Conservation (phyloP, 805 yeast species). For the Zygosaccharomyces gambellarensis region DNA sequence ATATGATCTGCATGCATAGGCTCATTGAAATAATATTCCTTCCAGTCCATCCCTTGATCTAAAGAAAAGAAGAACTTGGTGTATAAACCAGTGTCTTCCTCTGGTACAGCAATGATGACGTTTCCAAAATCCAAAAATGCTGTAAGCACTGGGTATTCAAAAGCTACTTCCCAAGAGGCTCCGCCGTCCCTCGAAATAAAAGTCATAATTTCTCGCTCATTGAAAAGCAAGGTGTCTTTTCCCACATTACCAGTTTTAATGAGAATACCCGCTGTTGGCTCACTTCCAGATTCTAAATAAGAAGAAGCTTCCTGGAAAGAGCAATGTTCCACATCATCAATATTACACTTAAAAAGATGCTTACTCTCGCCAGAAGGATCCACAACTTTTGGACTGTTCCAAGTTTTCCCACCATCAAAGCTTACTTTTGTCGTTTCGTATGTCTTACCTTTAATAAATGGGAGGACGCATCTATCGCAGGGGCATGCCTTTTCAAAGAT, state of each 20-base stretch:
- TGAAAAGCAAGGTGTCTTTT: constrained; percentile 6
- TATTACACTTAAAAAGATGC: constrained; percentile 20
- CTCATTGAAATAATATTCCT: constrained; percentile 41
- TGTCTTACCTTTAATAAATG: not conserved
- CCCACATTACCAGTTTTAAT: constrained; percentile 15
- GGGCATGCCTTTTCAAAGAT: constrained; percentile 9
- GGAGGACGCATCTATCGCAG: not conserved
- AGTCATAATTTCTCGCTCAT: constrained; percentile 35
- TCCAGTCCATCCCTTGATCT: constrained; percentile 74
- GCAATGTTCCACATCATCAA: constrained; percentile 40
- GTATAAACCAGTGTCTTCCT: constrained; percentile 26
- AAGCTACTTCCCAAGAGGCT: constrained; percentile 52
- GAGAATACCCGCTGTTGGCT: constrained; percentile 53
- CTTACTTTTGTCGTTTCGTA: constrained; percentile 38
- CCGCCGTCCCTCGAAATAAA: constrained; percentile 75
- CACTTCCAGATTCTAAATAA: constrained; percentile 36
- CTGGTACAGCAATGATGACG: constrained; percentile 52
- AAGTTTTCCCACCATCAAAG: constrained; percentile 50
- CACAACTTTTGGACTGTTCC: constrained; percentile 34
- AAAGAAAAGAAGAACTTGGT: constrained; percentile 46
- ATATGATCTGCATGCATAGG: constrained; percentile 39
- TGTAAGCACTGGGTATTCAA: constrained; percentile 48
- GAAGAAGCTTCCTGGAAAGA: constrained; percentile 36
- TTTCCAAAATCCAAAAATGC: constrained; percentile 77
- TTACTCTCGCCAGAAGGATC: constrained; percentile 41